These are phyloP conservation scores for Hypoxylon rubiginosum DNA, from an alignment of 2,329 filamentous ascomycete species.

Conservation along the genomic window DNA sequence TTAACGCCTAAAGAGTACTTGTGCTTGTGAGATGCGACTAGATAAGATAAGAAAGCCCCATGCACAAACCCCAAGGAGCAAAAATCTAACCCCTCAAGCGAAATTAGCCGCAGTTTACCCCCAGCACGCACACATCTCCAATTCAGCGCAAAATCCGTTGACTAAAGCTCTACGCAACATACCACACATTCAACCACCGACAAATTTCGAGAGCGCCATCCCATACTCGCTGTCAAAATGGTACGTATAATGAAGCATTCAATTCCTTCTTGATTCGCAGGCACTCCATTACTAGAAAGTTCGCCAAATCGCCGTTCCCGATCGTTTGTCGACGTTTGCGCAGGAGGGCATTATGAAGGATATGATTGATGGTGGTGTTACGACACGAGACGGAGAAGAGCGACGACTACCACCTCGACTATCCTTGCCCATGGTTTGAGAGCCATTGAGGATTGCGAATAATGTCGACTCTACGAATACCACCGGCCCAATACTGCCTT, in stretches of 20 bases:
- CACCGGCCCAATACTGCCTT: neutral
- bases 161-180: slow-evolving; percentile 37
- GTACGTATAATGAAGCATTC: slow-evolving; percentile 54
- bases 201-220: slow-evolving; percentile 56
- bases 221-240: slow-evolving; percentile 64
- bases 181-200: slow-evolving; percentile 40
- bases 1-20: no score
- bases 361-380: slow-evolving; percentile 6
- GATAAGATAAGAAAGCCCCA: no score
- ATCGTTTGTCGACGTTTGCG: slow-evolving; percentile 10
- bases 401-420: slow-evolving; percentile 3
- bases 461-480: neutral
- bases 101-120: slow-evolving; percentile 41
- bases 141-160: slow-evolving; percentile 39
- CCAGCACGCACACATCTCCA: slow-evolving; percentile 40
- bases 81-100: slow-evolving; percentile 12
- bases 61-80: slow-evolving; percentile 1
- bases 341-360: slow-evolving; percentile 8
- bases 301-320: neutral
- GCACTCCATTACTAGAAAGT: slow-evolving; percentile 20
- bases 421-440: neutral
- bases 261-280: slow-evolving; percentile 28
- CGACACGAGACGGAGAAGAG: slow-evolving; percentile 9
- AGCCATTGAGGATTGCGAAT: neutral
- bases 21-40: no score